Conservation (phyloP, 495 filamentous ascomycete genomes). For the Chaetomium tenue region DNA sequence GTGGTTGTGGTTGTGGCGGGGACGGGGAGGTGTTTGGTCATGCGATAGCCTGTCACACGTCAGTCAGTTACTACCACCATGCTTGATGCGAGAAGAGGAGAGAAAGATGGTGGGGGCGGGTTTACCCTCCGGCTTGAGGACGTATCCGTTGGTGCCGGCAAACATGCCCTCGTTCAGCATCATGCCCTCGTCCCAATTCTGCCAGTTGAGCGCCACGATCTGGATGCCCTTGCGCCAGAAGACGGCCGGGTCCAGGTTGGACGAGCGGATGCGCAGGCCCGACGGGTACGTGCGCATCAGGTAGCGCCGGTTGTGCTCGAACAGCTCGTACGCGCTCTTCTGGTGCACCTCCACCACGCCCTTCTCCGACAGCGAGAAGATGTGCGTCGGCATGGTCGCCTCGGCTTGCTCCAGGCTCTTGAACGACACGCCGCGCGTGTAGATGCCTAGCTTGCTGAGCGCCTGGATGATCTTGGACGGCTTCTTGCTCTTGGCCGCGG, state of each 20-base stretch:
- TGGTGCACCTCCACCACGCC: constrained; percentile 69
- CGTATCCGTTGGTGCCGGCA: constrained; percentile 72
- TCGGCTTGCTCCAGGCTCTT: constrained; percentile 59
- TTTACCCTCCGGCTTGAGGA: constrained; percentile 71
- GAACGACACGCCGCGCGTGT: constrained; percentile 79
- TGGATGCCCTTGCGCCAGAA: constrained; percentile 92
- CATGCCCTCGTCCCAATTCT: constrained; percentile 84
- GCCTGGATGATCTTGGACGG: constrained; percentile 71
- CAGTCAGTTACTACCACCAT: no score
- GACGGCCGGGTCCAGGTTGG: constrained; percentile 76
- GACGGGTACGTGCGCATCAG: constrained; percentile 90
- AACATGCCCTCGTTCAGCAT: constrained; percentile 98
- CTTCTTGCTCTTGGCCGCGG: constrained; percentile 39
- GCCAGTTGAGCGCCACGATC: constrained; percentile 93
- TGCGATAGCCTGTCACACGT: constrained; percentile 15
- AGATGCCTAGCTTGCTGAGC: constrained; percentile 73
- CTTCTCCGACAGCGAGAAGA: constrained; percentile 84
- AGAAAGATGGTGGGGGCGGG: neutral
- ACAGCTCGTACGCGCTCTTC: constrained; percentile 58
- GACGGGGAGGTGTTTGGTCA: neutral
- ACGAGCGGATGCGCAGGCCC: constrained; percentile 75
- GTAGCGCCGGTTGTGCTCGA: constrained; percentile 77
- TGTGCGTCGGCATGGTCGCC: constrained; percentile 72
- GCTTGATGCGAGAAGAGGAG: neutral
- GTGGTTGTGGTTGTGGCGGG: neutral